phyloP scores from a whole-genome alignment of 140 eudicot genomes.

The Erigeron philadelphicus region DNA sequence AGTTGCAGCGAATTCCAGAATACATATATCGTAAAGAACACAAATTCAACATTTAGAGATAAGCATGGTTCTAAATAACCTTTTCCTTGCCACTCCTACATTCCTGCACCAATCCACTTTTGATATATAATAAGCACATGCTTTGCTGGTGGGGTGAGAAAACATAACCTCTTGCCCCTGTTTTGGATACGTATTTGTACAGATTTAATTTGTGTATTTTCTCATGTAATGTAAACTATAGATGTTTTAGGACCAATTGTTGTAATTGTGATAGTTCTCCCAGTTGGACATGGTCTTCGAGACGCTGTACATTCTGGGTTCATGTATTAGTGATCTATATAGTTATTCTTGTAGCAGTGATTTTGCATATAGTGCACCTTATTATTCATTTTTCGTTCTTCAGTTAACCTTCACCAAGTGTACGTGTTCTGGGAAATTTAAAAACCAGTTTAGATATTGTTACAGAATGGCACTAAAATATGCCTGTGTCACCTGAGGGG shows the following conservation, averaged over 20 bases:
- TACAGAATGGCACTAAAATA: too few species aligned
- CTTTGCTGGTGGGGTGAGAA: conserved; percentile 1
- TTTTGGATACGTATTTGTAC: conserved; percentile 18
- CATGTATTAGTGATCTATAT: background rate
- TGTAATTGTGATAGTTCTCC: conserved; percentile 17
- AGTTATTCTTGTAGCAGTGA: too few species aligned
- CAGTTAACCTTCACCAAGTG: too few species aligned
- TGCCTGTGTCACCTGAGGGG: too few species aligned
- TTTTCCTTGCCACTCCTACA: background rate
- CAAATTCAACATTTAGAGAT: background rate
- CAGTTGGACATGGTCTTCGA: conserved; percentile 15
- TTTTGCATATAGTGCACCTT: background rate
- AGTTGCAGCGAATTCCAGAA: conserved; percentile 10
- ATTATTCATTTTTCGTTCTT: background rate
- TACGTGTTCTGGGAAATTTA: too few species aligned
- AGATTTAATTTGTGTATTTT: background rate
- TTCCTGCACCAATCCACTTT: background rate
- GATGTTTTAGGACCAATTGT: conserved; percentile 15
- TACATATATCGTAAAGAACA: background rate
- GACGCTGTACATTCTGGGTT: background rate
- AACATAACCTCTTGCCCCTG: background rate
- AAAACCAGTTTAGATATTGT: too few species aligned
- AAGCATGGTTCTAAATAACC: background rate
- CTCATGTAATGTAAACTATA: conserved; percentile 21
- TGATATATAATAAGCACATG: conserved; percentile 1